phyloP scores from a whole-genome alignment of 2,329 filamentous ascomycete species.

The Tolypocladium amazonense region DNA sequence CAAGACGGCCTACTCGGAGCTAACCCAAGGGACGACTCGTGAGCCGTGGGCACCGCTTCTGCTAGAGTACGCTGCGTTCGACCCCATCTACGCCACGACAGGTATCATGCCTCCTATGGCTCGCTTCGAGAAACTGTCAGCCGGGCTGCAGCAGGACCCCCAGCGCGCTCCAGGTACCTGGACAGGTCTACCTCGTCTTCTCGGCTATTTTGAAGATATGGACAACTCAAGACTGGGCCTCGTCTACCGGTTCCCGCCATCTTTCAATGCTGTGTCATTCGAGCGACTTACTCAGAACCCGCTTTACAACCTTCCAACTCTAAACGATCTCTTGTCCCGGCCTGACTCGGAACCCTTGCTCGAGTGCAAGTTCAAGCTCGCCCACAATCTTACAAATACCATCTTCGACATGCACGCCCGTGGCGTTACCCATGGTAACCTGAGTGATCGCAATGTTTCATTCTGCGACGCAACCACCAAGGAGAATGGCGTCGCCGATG shows the following conservation, averaged over 20 bases:
- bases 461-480: slow-evolving; percentile 43
- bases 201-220: slow-evolving; percentile 68
- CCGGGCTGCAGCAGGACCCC: slow-evolving; percentile 44
- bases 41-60: slow-evolving; percentile 47
- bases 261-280: slow-evolving; percentile 48
- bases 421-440: slow-evolving; percentile 59
- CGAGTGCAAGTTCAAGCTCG: slow-evolving; percentile 67
- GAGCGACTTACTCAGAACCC: slow-evolving; percentile 39
- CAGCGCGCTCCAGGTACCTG: slow-evolving; percentile 43
- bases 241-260: slow-evolving; percentile 61
- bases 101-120: slow-evolving; percentile 55
- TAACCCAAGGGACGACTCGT: slow-evolving; percentile 29
- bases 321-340: slow-evolving; percentile 41
- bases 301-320: slow-evolving; percentile 39
- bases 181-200: slow-evolving; percentile 49
- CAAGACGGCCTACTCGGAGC: slow-evolving; percentile 39
- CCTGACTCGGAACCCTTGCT: slow-evolving; percentile 52
- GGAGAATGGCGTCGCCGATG: slow-evolving; percentile 28
- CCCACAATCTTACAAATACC: slow-evolving; percentile 60
- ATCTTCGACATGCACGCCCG: slow-evolving; percentile 64
- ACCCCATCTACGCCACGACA: slow-evolving; percentile 50
- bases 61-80: slow-evolving; percentile 60
- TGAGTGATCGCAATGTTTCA: slow-evolving; percentile 56
- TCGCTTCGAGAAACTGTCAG: slow-evolving; percentile 53
- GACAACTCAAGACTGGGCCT: slow-evolving; percentile 60